These are phyloP conservation scores for Aegilops tauschii DNA, from an alignment of 176 grass and related monocot genomes.

Conservation along the genomic window DNA sequence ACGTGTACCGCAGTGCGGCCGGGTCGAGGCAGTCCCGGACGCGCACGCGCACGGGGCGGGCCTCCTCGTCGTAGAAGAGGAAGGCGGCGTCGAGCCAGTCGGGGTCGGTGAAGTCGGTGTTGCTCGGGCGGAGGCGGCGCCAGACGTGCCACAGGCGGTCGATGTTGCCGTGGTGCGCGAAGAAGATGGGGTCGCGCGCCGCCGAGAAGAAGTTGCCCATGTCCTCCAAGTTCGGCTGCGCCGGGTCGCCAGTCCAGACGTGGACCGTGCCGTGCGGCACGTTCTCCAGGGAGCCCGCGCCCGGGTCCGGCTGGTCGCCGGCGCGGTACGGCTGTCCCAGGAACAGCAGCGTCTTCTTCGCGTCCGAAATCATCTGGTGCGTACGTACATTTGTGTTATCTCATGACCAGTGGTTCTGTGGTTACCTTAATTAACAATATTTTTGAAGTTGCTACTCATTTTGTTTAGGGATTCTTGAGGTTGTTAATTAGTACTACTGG, in stretches of 20 bases:
- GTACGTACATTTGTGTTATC: no score
- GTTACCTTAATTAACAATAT: no score
- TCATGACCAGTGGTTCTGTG: no score
- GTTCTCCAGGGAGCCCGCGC: conserved; percentile 36
- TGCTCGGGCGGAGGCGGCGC: conserved; percentile 16
- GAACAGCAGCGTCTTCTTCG: conserved; percentile 58
- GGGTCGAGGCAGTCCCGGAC: conserved; percentile 49
- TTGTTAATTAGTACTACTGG: background rate
- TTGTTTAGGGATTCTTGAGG: no score
- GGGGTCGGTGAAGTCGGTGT: conserved; percentile 44
- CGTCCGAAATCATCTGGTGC: background rate
- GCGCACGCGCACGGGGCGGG: conserved; percentile 49
- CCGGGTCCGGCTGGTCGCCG: conserved; percentile 42
- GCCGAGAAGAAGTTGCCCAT: conserved; percentile 68
- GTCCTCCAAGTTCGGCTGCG: conserved; percentile 35
- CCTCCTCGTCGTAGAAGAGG: conserved; percentile 82
- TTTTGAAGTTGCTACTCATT: no score
- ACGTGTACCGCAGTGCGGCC: conserved; percentile 41
- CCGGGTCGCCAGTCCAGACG: conserved; percentile 26
- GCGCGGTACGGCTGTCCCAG: conserved; percentile 55
- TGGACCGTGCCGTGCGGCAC: conserved; percentile 44
- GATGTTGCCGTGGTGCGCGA: conserved; percentile 57
- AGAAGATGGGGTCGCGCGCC: conserved; percentile 62
- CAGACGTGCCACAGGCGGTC: conserved; percentile 65
- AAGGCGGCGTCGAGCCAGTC: conserved; percentile 80